Conservation (phyloP, 306 rosid species). For the Vicia sativa region DNA sequence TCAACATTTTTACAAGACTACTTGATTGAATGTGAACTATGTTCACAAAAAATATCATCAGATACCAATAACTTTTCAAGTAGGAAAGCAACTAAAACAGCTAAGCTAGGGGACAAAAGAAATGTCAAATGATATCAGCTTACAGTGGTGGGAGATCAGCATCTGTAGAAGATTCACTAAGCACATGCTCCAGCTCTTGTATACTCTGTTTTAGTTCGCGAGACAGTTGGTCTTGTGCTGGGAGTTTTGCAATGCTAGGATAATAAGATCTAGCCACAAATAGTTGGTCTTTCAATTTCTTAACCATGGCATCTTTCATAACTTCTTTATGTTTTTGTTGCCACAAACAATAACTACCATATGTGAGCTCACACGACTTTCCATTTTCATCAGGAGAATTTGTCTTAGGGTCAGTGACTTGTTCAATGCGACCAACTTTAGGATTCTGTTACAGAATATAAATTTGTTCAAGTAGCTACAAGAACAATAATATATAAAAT, state of each 20-base stretch:
- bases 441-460: conserved; percentile 61
- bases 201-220: conserved; percentile 83
- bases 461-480: conserved; percentile 35
- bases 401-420: conserved; percentile 42
- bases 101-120: conserved; percentile 21
- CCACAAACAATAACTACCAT: conserved; percentile 96
- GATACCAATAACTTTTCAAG: conserved; percentile 32
- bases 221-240: conserved; percentile 72
- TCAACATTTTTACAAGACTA: conserved; percentile 4
- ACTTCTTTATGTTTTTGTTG: conserved; percentile 75
- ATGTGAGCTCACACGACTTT: conserved; percentile 75
- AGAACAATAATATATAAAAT: conserved; percentile 24
- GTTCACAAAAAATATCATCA: not conserved
- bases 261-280: conserved; percentile 96
- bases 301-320: conserved; percentile 78
- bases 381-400: conserved; percentile 60
- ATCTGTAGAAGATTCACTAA: conserved; percentile 90
- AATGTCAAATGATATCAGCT: conserved; percentile 46
- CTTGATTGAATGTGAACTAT: conserved; percentile 28
- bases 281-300: conserved; percentile 86
- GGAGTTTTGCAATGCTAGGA: conserved; percentile 93
- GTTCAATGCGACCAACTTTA: conserved; percentile 39
- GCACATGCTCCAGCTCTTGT: conserved; percentile 90
- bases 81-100: conserved; percentile 26
- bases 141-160: conserved; percentile 90